Base-by-base conservation (phyloP, 495 filamentous ascomycete species). In the Talaromyces stipitatus region DNA sequence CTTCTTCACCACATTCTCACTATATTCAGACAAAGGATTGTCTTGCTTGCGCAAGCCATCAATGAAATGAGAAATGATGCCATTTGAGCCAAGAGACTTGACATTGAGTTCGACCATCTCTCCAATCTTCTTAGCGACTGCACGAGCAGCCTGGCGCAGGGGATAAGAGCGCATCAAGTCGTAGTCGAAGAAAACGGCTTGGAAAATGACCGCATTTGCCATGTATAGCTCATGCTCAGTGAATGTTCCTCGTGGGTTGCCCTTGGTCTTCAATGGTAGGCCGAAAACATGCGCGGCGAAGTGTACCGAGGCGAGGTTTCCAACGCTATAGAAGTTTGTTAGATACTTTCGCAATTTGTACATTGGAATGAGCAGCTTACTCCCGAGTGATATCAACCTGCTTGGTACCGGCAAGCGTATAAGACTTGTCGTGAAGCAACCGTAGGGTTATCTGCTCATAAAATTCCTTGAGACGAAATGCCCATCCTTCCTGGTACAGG, bases 301-400 rank as follows among this genome's bases (percentile, higher is more conserved):
- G 62, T 87, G 80, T 6, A 87, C 81, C 3, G 85, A 85, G 0
- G 82, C 85, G 4, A 90, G 61, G 62, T 91, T 92, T 47, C 85
- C 87, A 24, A 92, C 78, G 62, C 72, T 77, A 50, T 50, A 7
- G 47, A 12, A 14, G 16, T 26, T 29, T 2, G 24, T 22, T 32
- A 55, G 28, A 57, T n/a, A 30, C 4, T 45, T 55, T 29, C 4
- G n/a, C 33, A 18, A 41, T 0, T 47, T 23, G 8, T 16, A 41
- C 30, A 30, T 10, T 30, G n/a, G 33, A 12, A 28, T 41, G 46
- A 30, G 24, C 43, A 23, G 69, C 75, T 66, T 69, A 76, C 73
- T 94, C 88, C 50, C 86, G 80, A 22, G 89, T 79, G 30, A 91
- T 78, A 53, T 95, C 90, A n/a, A 91, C 76, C 64, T 90, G 85